Evolutionary conservation across 192 early-diverging fungal species (phyloP), one percentile per base, ranked within the genome.

Genomic region (Podila horticola): DNA sequence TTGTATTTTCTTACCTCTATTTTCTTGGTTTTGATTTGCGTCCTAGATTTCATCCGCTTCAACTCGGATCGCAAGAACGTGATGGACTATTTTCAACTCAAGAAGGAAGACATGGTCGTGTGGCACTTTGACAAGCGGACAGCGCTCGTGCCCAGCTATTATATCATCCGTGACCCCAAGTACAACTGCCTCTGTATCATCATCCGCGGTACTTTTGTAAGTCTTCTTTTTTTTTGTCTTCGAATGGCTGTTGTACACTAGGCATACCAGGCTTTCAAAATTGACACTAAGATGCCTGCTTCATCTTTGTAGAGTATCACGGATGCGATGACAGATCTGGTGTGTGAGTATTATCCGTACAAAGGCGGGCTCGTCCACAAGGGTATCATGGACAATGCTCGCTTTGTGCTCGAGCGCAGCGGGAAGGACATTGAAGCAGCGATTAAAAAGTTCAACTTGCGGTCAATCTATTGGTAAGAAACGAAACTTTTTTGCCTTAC

Each of bases 151-250:
- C 84, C 84, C 1, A 82, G 73, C 29, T 85, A 85, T 62, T 82
- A 82, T 55, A 79, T 85, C 45, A 67, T 85, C 26, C 69, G 74
- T 19, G 84, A 85, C 34, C 84, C 84, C 30, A 73, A 81, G 29
- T 82, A 68, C 34, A 82, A 85, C 62, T 57, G 70, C 0, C 79
- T 85, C 26, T 75, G 79, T 12, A 82, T 85, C 28, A 77, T 76
- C n/a, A 85, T 85, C 41, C 66, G 84, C 19, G 84, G 84, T 15
- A 82, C 84, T 3, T 77, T 85, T 62, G 84, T 85, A 82, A 69
- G 74, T 36, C 34, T 36, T 10, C n/a, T 36, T 36, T 11, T 36
- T 6, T 36, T 1, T 36, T 36, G 9, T 36, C 9, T 36, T 0
- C 33, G 33, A 34, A n/a, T n/a, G n/a, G n/a, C n/a, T n/a, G n/a